These are phyloP conservation scores for Saccharomyces paradoxus DNA, from an alignment of 805 yeast species.

Conservation along the genomic window DNA sequence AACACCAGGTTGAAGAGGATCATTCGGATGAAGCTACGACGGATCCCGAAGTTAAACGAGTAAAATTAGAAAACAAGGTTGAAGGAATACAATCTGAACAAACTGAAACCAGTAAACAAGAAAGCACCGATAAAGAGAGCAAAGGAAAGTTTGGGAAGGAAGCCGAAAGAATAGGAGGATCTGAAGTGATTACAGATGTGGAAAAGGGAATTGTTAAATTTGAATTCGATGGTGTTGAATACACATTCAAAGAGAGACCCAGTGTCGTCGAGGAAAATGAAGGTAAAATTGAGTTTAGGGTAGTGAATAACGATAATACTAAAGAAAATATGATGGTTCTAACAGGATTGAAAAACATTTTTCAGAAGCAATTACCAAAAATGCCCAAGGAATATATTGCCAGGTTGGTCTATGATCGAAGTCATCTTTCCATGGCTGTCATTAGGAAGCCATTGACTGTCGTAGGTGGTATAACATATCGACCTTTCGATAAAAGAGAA, in stretches of 20 bases:
- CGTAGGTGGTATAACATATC: slow-evolving; percentile 94
- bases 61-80: background rate
- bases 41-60: background rate
- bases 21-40: background rate
- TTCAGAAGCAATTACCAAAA: slow-evolving; percentile 94
- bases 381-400: slow-evolving; percentile 98
- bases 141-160: background rate
- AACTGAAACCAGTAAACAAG: background rate
- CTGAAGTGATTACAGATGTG: slow-evolving; percentile 19
- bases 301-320: slow-evolving; percentile 89
- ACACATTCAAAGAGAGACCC: slow-evolving; percentile 84
- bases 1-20: slow-evolving; percentile 1
- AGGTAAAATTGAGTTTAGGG: slow-evolving; percentile 89
- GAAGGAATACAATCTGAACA: background rate
- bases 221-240: slow-evolving; percentile 61
- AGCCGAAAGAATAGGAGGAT: slow-evolving; percentile 1
- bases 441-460: slow-evolving; percentile 89
- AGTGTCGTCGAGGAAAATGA: slow-evolving; percentile 91
- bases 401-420: slow-evolving; percentile 85
- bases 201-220: slow-evolving; percentile 35
- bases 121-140: background rate
- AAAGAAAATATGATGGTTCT: slow-evolving; percentile 81
- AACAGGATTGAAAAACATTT: slow-evolving; percentile 91
- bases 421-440: slow-evolving; percentile 93
- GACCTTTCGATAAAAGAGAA: slow-evolving; percentile 83